Percentiles rank a stretch among this genome's conserved stretches.
phyloP scores from a whole-genome alignment of 2,329 filamentous ascomycete species.

The Aspergillus alliaceus region DNA sequence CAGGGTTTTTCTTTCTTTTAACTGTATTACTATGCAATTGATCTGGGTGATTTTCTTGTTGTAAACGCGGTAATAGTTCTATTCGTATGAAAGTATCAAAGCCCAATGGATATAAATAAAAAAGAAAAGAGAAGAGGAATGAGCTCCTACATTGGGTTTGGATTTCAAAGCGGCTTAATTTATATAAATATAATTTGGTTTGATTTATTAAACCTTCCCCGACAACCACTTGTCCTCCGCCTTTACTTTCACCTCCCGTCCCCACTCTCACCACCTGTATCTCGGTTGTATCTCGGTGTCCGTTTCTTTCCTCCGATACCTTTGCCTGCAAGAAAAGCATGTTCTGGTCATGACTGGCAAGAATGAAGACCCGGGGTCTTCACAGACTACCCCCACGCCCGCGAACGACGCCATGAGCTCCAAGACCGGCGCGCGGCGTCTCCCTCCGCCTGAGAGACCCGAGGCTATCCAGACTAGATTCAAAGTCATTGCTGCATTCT shows the following conservation, averaged over 20 bases:
- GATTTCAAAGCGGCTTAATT: too few species aligned
- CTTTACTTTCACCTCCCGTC: not conserved
- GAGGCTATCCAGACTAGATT: constrained; percentile 69
- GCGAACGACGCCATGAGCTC: constrained; percentile 19
- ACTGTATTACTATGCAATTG: too few species aligned
- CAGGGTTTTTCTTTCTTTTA: not conserved
- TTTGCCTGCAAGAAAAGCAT: constrained; percentile 28
- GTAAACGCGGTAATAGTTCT: too few species aligned
- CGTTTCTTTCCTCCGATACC: constrained; percentile 7
- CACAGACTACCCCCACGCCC: constrained; percentile 15
- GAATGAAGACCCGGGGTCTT: constrained; percentile 34
- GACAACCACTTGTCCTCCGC: not conserved
- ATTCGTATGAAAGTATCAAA: too few species aligned
- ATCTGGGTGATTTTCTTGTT: too few species aligned
- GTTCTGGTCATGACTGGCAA: constrained; percentile 35
- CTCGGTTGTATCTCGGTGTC: not conserved
- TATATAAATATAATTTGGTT: too few species aligned
- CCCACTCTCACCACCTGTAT: not conserved
- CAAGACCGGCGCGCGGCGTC: constrained; percentile 31
- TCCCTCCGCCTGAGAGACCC: constrained; percentile 75
- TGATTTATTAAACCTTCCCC: too few species aligned
- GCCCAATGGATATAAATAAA: too few species aligned
- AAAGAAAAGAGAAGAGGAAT: too few species aligned
- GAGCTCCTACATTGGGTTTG: too few species aligned
- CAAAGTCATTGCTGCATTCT: constrained; percentile 82